Conservation (phyloP, 2,329 filamentous ascomycete genomes). For the Ophiognomonia clavigignenti-juglandacearum region DNA sequence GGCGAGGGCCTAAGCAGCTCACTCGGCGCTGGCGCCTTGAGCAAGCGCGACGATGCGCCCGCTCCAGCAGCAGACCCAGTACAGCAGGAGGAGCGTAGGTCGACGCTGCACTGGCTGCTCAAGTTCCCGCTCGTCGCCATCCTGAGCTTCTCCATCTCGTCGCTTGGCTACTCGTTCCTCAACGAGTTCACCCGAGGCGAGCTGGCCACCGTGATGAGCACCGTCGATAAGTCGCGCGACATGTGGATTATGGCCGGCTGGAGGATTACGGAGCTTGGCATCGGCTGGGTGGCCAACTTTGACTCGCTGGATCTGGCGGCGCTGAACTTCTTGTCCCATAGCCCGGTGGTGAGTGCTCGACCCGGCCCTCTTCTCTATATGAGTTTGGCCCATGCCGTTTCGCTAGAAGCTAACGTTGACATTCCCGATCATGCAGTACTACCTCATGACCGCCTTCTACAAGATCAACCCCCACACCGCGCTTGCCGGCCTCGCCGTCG, state of each 20-base stretch:
- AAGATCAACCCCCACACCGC: constrained; percentile 57
- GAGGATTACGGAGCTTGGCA: constrained; percentile 61
- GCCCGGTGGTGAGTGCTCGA: constrained; percentile 65
- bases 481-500: constrained; percentile 58
- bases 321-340: constrained; percentile 65
- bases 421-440: constrained; percentile 46
- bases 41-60: neutral
- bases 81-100: constrained; percentile 17
- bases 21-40: neutral
- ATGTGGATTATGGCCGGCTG: constrained; percentile 49
- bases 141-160: constrained; percentile 58
- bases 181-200: constrained; percentile 58
- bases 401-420: constrained; percentile 12
- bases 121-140: constrained; percentile 49
- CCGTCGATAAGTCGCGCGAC: constrained; percentile 57
- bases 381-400: too few relatives aligned
- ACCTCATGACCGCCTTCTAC: constrained; percentile 77
- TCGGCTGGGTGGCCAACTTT: constrained; percentile 70
- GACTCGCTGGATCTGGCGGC: constrained; percentile 68
- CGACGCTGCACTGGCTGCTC: constrained; percentile 37
- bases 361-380: too few relatives aligned
- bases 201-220: constrained; percentile 62
- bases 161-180: constrained; percentile 58
- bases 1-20: constrained; percentile 11
- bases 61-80: neutral